phyloP scores from a whole-genome alignment of 139 green algal species.

The Chlorella sp. region DNA sequence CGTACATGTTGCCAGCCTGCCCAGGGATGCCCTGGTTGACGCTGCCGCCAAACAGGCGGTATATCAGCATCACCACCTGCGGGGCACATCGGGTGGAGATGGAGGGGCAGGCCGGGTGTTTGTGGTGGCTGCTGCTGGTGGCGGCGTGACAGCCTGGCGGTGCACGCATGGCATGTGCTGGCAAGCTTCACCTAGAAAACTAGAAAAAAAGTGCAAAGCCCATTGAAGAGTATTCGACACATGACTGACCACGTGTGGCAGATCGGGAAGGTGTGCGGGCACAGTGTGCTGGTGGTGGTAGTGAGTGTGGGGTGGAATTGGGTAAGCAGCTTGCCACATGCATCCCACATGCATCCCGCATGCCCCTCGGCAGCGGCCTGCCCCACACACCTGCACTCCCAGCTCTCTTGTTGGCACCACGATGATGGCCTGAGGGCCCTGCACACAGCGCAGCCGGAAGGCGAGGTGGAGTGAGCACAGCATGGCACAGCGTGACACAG shows the following conservation, averaged over 20 bases:
- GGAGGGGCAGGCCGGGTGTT: too few relatives aligned
- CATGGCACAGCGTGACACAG: not conserved
- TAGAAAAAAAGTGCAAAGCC: too few relatives aligned
- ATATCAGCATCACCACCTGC: constrained; percentile 70
- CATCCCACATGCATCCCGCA: not conserved
- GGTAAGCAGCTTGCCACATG: not conserved
- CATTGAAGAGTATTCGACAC: too few relatives aligned
- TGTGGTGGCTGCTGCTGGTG: not conserved
- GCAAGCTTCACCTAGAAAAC: too few relatives aligned
- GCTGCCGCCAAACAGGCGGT: constrained; percentile 81
- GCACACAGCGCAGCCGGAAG: not conserved
- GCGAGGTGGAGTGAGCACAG: not conserved
- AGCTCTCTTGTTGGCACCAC: constrained; percentile 90
- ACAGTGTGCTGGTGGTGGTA: too few relatives aligned
- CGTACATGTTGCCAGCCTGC: constrained; percentile 85
- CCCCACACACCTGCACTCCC: constrained; percentile 75
- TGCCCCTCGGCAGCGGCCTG: not conserved
- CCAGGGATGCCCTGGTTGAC: constrained; percentile 74
- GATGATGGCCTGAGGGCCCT: constrained; percentile 75
- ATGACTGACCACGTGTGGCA: too few relatives aligned
- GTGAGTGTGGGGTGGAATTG: too few relatives aligned
- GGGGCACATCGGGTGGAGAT: not conserved
- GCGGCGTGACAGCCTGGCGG: too few relatives aligned
- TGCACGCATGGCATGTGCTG: too few relatives aligned
- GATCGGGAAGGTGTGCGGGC: too few relatives aligned